These are phyloP conservation scores for Senecio squalidus DNA, from an alignment of 140 eudicot genomes.

Conservation along the genomic window DNA sequence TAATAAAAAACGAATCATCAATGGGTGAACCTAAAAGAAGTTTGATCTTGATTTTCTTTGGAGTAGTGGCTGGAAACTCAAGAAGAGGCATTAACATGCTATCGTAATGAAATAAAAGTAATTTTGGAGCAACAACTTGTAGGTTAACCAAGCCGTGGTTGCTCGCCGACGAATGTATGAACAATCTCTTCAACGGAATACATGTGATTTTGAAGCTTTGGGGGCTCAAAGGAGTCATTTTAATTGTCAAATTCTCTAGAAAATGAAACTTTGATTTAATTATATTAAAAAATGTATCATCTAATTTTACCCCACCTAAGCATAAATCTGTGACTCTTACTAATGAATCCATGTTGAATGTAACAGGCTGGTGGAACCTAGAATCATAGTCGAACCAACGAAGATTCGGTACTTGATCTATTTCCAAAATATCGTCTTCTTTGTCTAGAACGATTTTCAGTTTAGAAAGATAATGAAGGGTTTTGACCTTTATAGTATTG, in stretches of 20 bases:
- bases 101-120: not conserved
- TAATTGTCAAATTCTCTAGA: not conserved
- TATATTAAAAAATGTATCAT: not conserved
- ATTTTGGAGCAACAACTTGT: slow-evolving; percentile 2
- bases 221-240: no score
- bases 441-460: not conserved
- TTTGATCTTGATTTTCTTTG: not conserved
- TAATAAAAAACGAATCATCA: not conserved
- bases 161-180: not conserved
- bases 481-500: not conserved
- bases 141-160: not conserved
- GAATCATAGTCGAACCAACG: not conserved
- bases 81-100: not conserved
- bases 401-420: slow-evolving; percentile 5
- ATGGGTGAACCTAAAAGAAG: not conserved
- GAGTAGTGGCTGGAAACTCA: not conserved
- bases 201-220: not conserved
- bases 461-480: slow-evolving; percentile 1
- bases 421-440: not conserved
- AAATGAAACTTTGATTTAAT: not conserved
- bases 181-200: not conserved
- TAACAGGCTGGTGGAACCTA: not conserved
- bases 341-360: not conserved
- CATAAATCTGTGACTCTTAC: not conserved
- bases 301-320: not conserved